Conservation (phyloP, 2,329 filamentous ascomycete genomes). For the Magnaporthiopsis rhizophila region DNA sequence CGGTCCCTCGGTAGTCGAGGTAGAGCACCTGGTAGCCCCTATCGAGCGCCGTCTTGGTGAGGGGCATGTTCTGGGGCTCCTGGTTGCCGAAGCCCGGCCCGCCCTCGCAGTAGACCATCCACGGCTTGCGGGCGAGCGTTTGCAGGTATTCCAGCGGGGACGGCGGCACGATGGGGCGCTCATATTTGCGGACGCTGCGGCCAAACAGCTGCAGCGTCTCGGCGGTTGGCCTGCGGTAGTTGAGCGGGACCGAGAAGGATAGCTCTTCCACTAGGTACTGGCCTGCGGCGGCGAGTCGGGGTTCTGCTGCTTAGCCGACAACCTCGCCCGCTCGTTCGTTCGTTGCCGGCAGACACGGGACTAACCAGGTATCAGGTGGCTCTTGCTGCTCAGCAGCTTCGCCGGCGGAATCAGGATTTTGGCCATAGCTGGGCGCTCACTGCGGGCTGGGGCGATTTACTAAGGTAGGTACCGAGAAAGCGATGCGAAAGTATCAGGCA, state of each 20-base stretch:
- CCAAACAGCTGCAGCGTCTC: slow-evolving; percentile 69
- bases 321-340: not conserved
- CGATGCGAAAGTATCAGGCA: not conserved
- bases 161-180: slow-evolving; percentile 8
- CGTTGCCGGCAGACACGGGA: not conserved
- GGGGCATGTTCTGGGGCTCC: slow-evolving; percentile 63
- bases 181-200: slow-evolving; percentile 20
- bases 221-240: slow-evolving; percentile 56
- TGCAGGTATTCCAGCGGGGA: slow-evolving; percentile 12
- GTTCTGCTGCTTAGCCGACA: not conserved
- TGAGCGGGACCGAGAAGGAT: slow-evolving; percentile 78
- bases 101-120: slow-evolving; percentile 71
- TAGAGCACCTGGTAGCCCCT: slow-evolving; percentile 79
- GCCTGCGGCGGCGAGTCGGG: slow-evolving; percentile 37
- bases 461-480: not conserved
- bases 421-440: not conserved
- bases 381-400: slow-evolving; percentile 29
- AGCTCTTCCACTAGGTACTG: slow-evolving; percentile 71
- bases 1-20: slow-evolving; percentile 88
- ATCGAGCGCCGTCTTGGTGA: slow-evolving; percentile 64
- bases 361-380: slow-evolving; percentile 30
- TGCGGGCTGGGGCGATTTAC: too few species aligned
- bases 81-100: slow-evolving; percentile 75
- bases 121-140: slow-evolving; percentile 36
- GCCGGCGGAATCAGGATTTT: slow-evolving; percentile 5